phyloP scores from a whole-genome alignment of 2,329 filamentous ascomycete species.

The Exophiala viscosa region DNA sequence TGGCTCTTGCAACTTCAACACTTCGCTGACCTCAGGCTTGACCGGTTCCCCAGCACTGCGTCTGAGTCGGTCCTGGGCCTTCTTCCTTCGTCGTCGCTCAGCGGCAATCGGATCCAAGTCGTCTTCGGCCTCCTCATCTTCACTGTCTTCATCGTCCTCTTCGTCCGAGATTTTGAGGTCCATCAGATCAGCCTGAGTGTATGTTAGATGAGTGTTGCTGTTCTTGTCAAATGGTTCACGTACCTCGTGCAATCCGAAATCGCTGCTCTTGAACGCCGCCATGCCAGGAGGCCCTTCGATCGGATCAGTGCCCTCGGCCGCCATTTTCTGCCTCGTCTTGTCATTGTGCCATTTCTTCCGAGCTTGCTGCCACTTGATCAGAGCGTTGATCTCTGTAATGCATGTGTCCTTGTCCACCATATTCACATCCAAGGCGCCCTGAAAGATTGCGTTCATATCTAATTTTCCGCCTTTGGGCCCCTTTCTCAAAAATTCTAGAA shows the following conservation, averaged over 20 bases:
- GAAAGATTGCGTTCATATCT: conserved; percentile 91
- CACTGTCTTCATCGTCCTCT: conserved; percentile 57
- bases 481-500: conserved; percentile 85
- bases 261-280: conserved; percentile 65
- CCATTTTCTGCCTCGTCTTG: conserved; percentile 99
- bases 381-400: conserved; percentile 72
- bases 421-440: conserved; percentile 67
- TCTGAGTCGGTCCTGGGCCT: conserved; percentile 74
- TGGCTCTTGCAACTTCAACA: conserved; percentile 73
- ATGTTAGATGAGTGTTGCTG: not conserved
- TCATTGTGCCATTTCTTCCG: conserved; percentile 97
- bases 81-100: conserved; percentile 72
- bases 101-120: conserved; percentile 82
- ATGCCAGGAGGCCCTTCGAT: conserved; percentile 53
- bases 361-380: conserved; percentile 92
- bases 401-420: conserved; percentile 68
- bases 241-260: conserved; percentile 85
- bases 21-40: conserved; percentile 75
- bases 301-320: conserved; percentile 63
- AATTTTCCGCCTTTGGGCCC: conserved; percentile 81
- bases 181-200: conserved; percentile 63
- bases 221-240: conserved; percentile 21
- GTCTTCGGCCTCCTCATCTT: conserved; percentile 69
- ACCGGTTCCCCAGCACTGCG: conserved; percentile 76
- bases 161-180: conserved; percentile 79